Base-by-base conservation (phyloP, 2,329 filamentous ascomycete genomes). In the Fusarium napiforme region DNA sequence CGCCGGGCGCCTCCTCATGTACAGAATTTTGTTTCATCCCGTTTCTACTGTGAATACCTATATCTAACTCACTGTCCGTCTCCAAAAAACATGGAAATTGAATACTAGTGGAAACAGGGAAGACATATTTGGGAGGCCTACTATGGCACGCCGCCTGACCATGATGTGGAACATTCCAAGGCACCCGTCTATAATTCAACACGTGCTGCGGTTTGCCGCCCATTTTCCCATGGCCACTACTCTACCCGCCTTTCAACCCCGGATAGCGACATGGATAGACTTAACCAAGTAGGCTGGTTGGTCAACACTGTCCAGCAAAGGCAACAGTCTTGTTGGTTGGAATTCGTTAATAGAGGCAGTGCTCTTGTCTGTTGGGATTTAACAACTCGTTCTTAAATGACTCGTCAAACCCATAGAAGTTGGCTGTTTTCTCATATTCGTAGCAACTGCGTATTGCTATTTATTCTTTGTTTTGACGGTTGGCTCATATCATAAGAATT, bases 171-270 rank as follows among this genome's bases (percentile, higher is more conserved):
- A 42, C 60, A 46, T 36, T 19, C 0, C 28, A 45, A 64, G 26
- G 52, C 63, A 53, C 15, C 69, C 50, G 19, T 10, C 47, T 18
- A 34, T 34, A 40, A 49, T 32, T 26, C 49, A 56, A 14, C 36
- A 26, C 16, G 43, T 53, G 60, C 55, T 71, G 55, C 63, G 14
- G 43, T 15, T 74, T 73, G 49, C 50, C 69, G 65, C 69, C 56
- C 47, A 59, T 49, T 10, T 50, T 46, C 26, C 64, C 66, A 50
- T 58, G 23, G 36, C 28, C 57, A 30, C 60, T 19, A 34, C 19
- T 45, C 9, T 72, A 74, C 46, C 64, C 64, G 68, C 71, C 67
- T 47, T 66, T 16, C n/a, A 18, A 39, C 47, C 58, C 56, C 21
- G 49, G 36, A n/a, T 45, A 43, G 32, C 30, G 15, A 32, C 32